phyloP scores from a whole-genome alignment of 257 asterid species.

The Leonotis leonurus region DNA sequence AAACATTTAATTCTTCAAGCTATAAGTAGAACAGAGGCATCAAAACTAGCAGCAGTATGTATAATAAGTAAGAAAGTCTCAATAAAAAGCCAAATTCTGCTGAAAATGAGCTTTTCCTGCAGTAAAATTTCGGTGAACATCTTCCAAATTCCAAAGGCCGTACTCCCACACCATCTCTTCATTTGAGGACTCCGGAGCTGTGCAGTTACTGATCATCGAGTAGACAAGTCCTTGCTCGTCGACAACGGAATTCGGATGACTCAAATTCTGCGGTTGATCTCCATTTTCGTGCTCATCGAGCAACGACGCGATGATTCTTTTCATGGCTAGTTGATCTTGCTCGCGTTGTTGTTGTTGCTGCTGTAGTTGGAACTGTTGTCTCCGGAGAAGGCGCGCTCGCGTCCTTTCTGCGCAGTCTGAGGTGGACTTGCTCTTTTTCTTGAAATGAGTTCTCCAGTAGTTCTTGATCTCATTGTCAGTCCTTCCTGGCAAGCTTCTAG shows the following conservation, averaged over 20 bases:
- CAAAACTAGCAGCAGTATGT: not conserved
- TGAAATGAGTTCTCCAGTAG: slow-evolving; percentile 87
- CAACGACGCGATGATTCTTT: slow-evolving; percentile 29
- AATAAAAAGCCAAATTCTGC: slow-evolving; percentile 24
- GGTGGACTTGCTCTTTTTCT: slow-evolving; percentile 40
- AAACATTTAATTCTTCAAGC: not conserved
- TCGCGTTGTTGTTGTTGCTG: slow-evolving; percentile 37
- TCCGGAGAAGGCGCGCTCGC: slow-evolving; percentile 37
- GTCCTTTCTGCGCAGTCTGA: slow-evolving; percentile 32
- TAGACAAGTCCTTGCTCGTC: slow-evolving; percentile 19
- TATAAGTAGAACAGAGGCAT: not conserved
- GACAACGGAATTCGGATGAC: slow-evolving; percentile 26
- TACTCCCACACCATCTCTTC: slow-evolving; percentile 59
- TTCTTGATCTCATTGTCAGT: slow-evolving; percentile 81
- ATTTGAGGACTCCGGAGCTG: slow-evolving; percentile 27
- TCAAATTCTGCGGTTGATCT: slow-evolving; percentile 5
- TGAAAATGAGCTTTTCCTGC: slow-evolving; percentile 20
- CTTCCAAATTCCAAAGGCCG: slow-evolving; percentile 71
- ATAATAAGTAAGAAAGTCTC: not conserved
- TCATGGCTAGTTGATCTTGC: slow-evolving; percentile 33
- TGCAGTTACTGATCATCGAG: slow-evolving; percentile 30
- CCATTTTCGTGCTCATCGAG: slow-evolving; percentile 31
- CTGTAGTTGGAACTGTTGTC: slow-evolving; percentile 57
- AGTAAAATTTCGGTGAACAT: slow-evolving; percentile 28
- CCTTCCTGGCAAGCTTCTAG: slow-evolving; percentile 76